phyloP scores from a whole-genome alignment of 306 rosid species.

The Hylodesmum podocarpum region DNA sequence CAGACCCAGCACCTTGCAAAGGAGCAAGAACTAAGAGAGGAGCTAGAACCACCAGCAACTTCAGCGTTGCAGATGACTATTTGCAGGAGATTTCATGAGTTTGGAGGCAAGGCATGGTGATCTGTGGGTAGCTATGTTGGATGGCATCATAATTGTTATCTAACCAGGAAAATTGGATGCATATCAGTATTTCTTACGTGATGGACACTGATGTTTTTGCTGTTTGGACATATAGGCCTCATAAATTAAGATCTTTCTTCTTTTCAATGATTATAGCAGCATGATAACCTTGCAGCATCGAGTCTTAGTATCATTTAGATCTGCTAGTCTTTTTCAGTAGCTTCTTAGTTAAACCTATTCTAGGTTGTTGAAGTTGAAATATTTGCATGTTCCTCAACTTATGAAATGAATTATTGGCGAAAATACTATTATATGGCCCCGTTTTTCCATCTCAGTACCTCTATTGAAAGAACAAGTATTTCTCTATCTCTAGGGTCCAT shows the following conservation, averaged over 20 bases:
- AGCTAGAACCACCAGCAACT: background rate
- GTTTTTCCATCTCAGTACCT: conserved; percentile 10
- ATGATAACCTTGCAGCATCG: background rate
- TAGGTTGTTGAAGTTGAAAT: background rate
- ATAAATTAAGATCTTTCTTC: background rate
- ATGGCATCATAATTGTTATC: too few relatives aligned
- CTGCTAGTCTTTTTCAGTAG: background rate
- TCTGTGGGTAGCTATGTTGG: background rate
- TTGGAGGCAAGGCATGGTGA: background rate
- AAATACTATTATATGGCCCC: conserved; percentile 3
- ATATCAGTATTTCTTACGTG: background rate
- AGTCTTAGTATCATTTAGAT: background rate
- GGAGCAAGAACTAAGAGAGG: background rate
- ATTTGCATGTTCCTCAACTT: background rate
- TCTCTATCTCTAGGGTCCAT: conserved; percentile 1
- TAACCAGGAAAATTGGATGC: too few relatives aligned
- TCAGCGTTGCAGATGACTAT: background rate
- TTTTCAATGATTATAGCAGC: background rate
- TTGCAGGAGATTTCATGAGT: background rate
- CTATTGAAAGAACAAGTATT: background rate
- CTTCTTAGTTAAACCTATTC: background rate
- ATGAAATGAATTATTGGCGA: background rate
- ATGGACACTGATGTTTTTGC: background rate
- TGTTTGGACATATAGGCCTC: background rate
- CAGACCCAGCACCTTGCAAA: background rate